Evolutionary conservation across 1,139 yeast genomes (phyloP), one percentile per base, ranked within the genome.

Genomic region (Eremothecium sinecaudum): DNA sequence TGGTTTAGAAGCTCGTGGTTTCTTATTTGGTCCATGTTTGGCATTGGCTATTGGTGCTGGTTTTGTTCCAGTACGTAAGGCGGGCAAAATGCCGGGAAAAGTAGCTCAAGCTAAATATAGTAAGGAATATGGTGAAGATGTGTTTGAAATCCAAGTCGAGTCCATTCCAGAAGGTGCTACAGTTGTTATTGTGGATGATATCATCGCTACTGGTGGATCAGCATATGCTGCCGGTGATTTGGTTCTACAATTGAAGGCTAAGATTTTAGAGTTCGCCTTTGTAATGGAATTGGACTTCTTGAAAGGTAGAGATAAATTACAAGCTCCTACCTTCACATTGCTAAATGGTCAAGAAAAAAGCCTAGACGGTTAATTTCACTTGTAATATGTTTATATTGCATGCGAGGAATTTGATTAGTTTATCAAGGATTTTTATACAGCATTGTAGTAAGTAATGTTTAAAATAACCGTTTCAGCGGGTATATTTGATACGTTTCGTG

Each of bases 201-300:
- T 90, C 51, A 80, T 92, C 59, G 98, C 98, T 32, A 90, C 98
- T 28, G 98, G 97, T 47, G 98, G 98, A 28, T 79, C 94, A 54
- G 98, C 98, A 14, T 66, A 63, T 41, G 96, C 93, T 41, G 98
- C 97, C 28, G 97, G 94, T 39, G 79, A 82, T 51, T 71, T 92
- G 47, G 81, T 84, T 35, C 62, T 62, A 53, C 64, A 73, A 62
- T 60, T 67, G 31, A 79, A 78, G 36, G 94, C 78, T 40, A 71
- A 79, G 38, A 71, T 87, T 38, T 59, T 78, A 30, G 94, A 86
- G 62, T 90, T 76, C 61, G 66, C 79, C 48, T 90, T 90, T 54
- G 83, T 90, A 31, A 74, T 90, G 81, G 98, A 90, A 64, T 75
- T 90, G 54, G 92, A 84, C 57, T 90, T 90, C 73, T 73, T 90